Evolutionary conservation across 768 basidiomycete species (phyloP).

Genomic region (Serendipita vermifera): DNA sequence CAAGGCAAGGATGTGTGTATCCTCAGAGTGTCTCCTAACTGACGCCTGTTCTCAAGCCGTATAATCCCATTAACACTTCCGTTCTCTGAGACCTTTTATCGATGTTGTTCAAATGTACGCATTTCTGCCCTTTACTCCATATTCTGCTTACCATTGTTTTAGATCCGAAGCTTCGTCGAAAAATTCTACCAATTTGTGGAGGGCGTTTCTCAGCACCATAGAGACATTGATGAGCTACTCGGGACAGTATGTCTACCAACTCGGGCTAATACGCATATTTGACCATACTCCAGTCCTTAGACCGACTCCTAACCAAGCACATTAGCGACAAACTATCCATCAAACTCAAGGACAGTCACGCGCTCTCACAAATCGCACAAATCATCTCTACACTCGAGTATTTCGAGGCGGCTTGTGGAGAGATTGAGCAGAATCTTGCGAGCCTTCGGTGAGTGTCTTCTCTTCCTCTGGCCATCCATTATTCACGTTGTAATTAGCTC

Average conservation of each 20-base stretch:
- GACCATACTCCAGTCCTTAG: slow-evolving; percentile 50
- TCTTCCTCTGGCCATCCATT: not conserved
- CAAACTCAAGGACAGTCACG: slow-evolving; percentile 60
- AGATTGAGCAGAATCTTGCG: slow-evolving; percentile 74
- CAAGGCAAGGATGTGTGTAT: slow-evolving; percentile 29
- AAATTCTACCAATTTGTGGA: slow-evolving; percentile 96
- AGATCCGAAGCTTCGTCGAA: slow-evolving; percentile 82
- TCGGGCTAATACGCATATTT: not conserved
- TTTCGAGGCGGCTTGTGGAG: slow-evolving; percentile 70
- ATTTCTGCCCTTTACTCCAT: not conserved
- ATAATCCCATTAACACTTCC: slow-evolving; percentile 73
- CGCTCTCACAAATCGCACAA: slow-evolving; percentile 82
- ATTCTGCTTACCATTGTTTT: slow-evolving; percentile 13
- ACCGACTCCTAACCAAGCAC: slow-evolving; percentile 61
- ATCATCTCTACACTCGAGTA: slow-evolving; percentile 88
- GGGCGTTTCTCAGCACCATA: slow-evolving; percentile 81
- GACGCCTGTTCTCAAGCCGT: slow-evolving; percentile 36
- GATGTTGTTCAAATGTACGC: slow-evolving; percentile 80
- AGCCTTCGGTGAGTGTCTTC: slow-evolving; percentile 48
- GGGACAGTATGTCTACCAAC: slow-evolving; percentile 47
- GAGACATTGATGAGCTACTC: slow-evolving; percentile 82
- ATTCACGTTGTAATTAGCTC: slow-evolving; percentile 38
- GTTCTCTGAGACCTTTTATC: slow-evolving; percentile 90
- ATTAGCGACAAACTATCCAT: slow-evolving; percentile 66
- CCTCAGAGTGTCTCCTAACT: slow-evolving; percentile 9